Evolutionary conservation across 345 rosid genomes (phyloP).

Genomic region (Syzygium aqueum): DNA sequence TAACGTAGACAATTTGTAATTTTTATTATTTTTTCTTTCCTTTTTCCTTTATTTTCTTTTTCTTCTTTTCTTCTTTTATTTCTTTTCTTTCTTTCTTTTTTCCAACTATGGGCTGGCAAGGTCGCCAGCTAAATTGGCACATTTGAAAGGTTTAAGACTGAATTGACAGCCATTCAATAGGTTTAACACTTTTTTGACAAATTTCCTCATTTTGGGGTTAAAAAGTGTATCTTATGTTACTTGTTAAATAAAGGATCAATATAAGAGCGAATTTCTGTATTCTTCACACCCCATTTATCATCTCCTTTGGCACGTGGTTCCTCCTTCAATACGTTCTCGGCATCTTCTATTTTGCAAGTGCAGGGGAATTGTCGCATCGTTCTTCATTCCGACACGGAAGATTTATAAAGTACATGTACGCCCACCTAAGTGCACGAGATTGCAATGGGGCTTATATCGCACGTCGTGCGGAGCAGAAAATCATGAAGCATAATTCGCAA

Average conservation of each 20-base stretch:
- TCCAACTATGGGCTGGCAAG: not conserved
- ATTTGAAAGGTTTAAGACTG: accelerated
- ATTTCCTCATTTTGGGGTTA: not conserved
- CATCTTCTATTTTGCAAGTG: not conserved
- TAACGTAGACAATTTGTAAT: not conserved
- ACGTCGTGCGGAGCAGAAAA: not conserved
- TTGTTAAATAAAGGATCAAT: not conserved
- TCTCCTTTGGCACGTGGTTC: not conserved
- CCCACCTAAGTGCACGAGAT: not conserved
- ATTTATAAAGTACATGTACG: not conserved
- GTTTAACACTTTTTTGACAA: not conserved
- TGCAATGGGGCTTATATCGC: not conserved
- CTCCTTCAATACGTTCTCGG: not conserved
- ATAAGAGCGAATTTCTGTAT: not conserved
- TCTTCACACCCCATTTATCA: not conserved
- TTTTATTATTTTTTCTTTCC: not conserved
- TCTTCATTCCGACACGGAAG: not conserved
- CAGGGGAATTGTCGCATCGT: not conserved
- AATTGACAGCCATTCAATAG: not conserved
- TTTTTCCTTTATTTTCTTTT: not conserved
- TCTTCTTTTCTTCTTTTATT: not conserved
- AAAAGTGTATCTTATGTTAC: not conserved
- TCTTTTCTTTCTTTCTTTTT: not conserved
- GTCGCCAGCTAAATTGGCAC: not conserved
- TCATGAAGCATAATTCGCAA: not conserved